These are phyloP conservation scores for Fraxinus floribunda DNA, from an alignment of 305 asterid genomes.

Conservation along the genomic window DNA sequence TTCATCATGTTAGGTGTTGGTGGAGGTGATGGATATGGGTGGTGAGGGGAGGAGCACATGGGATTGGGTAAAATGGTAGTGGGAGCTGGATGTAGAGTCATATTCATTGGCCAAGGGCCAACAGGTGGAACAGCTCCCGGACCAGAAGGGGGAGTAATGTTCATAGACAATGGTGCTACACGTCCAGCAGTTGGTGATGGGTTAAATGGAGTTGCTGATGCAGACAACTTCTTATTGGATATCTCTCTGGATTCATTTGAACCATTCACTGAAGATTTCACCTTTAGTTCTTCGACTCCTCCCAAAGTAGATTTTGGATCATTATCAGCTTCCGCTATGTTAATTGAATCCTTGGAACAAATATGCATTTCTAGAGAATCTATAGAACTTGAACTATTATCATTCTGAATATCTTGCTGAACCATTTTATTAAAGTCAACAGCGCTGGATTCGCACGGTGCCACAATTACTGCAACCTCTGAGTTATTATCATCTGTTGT, in stretches of 20 bases:
- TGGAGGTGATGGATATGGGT: conserved; percentile 90
- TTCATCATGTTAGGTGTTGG: conserved; percentile 86
- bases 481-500: conserved; percentile 31
- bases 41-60: conserved; percentile 79
- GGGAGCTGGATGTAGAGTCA: conserved; percentile 85
- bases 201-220: conserved; percentile 94
- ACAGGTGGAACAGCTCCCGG: conserved; percentile 59
- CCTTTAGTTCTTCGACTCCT: conserved; percentile 48
- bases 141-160: conserved; percentile 57
- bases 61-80: conserved; percentile 66
- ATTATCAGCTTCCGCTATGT: conserved; percentile 27
- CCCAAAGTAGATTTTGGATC: conserved; percentile 40
- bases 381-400: conserved; percentile 27
- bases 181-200: conserved; percentile 70
- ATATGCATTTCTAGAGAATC: conserved; percentile 36
- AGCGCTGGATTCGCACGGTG: conserved; percentile 31
- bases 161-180: conserved; percentile 65
- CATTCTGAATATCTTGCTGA: conserved; percentile 32
- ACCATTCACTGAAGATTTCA: conserved; percentile 37
- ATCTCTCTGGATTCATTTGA: conserved; percentile 56
- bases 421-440: conserved; percentile 40
- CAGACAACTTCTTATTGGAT: conserved; percentile 77
- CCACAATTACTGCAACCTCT: conserved; percentile 35
- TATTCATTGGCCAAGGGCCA: conserved; percentile 88
- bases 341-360: conserved; percentile 39